Percentiles rank a stretch among this genome's conserved stretches.
Evolutionary conservation across 371 early-diverging fungal species (phyloP).

Genomic region (Mortierella sp.): DNA sequence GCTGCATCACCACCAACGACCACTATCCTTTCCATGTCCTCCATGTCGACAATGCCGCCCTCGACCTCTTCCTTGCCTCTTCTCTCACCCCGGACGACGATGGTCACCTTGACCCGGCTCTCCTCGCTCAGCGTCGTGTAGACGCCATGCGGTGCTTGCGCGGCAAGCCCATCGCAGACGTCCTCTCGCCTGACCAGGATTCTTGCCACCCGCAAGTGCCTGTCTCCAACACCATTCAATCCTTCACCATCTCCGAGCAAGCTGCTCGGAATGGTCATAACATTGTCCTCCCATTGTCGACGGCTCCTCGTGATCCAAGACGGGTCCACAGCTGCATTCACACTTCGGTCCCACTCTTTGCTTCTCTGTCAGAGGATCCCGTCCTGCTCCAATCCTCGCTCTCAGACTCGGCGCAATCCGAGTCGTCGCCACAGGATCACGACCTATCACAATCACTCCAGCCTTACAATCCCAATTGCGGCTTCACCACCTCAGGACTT

Average conservation of each 20-base stretch:
- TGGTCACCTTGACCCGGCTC: neutral
- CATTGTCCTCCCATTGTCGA: neutral
- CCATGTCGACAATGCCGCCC: conserved; percentile 24
- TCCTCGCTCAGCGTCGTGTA: conserved; percentile 7
- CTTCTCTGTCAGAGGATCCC: neutral
- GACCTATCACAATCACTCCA: neutral
- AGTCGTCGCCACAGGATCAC: neutral
- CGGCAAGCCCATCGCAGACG: conserved; percentile 19
- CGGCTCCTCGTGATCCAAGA: neutral
- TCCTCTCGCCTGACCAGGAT: conserved; percentile 21
- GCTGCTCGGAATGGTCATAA: neutral
- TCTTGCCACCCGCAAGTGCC: neutral
- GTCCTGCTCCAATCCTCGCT: neutral
- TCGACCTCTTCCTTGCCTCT: conserved; percentile 27
- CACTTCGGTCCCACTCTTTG: neutral
- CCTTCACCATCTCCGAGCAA: conserved; percentile 6
- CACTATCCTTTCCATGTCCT: conserved; percentile 24
- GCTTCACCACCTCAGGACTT: neutral
- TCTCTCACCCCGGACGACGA: neutral
- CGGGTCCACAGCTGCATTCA: conserved; percentile 42
- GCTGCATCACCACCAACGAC: conserved; percentile 34
- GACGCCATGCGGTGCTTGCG: conserved; percentile 2
- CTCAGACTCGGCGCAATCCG: neutral
- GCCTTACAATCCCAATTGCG: neutral
- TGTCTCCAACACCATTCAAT: conserved; percentile 5